A percentile compares a stretch with the other conserved stretches of the same genome.
Evolutionary conservation across 345 rosid species (phyloP).

Genomic region (Crucihimalaya himalaica): DNA sequence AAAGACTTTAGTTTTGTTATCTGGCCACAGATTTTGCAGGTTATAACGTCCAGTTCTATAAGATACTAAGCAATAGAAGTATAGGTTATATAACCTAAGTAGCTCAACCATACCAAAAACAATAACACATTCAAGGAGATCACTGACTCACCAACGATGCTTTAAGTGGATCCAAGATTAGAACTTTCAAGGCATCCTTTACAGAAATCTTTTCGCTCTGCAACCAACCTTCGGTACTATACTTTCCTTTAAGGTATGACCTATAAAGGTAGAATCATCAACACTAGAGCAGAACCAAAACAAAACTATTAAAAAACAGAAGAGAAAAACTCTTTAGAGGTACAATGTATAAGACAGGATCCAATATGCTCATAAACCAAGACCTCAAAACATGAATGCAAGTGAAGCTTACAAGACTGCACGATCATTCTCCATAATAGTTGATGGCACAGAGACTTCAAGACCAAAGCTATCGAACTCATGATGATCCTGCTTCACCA

Average conservation of each 20-base stretch:
- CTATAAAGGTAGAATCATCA: conserved; percentile 43
- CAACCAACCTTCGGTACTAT: conserved; percentile 61
- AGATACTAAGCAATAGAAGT: neutral
- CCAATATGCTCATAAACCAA: no score
- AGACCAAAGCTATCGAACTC: conserved; percentile 68
- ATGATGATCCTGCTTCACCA: conserved; percentile 64
- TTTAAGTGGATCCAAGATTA: conserved; percentile 56
- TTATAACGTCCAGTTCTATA: neutral
- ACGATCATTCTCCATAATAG: conserved; percentile 56
- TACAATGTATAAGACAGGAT: neutral
- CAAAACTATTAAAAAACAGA: neutral
- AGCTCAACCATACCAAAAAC: conserved; percentile 12
- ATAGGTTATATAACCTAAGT: conserved; percentile 16
- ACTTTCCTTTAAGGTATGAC: conserved; percentile 58
- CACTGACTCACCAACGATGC: conserved; percentile 56
- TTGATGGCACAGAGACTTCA: conserved; percentile 67
- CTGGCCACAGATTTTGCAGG: neutral
- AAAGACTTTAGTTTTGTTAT: conserved; percentile 3
- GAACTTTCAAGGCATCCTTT: conserved; percentile 75
- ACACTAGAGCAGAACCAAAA: neutral
- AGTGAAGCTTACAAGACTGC: conserved; percentile 55
- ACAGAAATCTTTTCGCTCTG: conserved; percentile 49
- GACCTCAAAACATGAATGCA: neutral
- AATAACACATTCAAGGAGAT: conserved; percentile 9
- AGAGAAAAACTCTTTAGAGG: neutral